phyloP scores from a whole-genome alignment of 139 green algal species.

The Mychonastes homosphaera region DNA sequence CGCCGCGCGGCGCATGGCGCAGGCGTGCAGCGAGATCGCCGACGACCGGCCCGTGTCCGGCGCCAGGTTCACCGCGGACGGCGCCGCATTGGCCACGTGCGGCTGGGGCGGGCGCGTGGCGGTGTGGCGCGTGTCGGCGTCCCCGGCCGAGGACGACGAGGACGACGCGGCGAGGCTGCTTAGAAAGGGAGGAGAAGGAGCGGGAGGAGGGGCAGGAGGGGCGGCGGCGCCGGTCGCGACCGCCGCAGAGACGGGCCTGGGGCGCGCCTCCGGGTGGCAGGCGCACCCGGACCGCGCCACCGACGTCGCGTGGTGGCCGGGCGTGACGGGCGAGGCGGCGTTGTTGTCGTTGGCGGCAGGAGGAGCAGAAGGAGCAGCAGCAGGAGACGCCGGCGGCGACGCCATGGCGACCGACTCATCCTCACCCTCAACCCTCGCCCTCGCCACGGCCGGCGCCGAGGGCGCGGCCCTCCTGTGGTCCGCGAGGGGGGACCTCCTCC shows the following conservation, averaged over 20 bases:
- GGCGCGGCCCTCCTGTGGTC: slow-evolving; percentile 26
- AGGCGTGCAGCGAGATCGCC: slow-evolving; percentile 66
- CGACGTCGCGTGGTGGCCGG: slow-evolving; percentile 77
- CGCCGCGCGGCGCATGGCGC: slow-evolving; percentile 8
- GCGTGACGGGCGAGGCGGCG: slow-evolving; percentile 1
- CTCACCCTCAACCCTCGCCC: not conserved
- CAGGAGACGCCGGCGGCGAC: slow-evolving; percentile 2
- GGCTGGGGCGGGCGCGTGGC: slow-evolving; percentile 66
- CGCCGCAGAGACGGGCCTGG: slow-evolving; percentile 24
- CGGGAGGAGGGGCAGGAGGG: too few species aligned
- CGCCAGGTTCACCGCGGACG: slow-evolving; percentile 58
- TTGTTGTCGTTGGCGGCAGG: not conserved
- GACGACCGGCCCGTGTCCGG: slow-evolving; percentile 72
- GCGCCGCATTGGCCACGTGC: slow-evolving; percentile 39
- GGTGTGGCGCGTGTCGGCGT: slow-evolving; percentile 71
- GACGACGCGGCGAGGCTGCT: too few species aligned
- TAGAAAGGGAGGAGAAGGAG: too few species aligned
- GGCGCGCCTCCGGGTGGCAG: slow-evolving; percentile 28
- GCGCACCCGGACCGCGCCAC: slow-evolving; percentile 73
- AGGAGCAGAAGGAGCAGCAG: slow-evolving; percentile 6
- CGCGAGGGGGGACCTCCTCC: slow-evolving; percentile 39
- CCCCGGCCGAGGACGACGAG: too few species aligned
- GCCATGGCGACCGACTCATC: not conserved
- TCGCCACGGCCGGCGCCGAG: slow-evolving; percentile 56
- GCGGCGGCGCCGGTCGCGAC: too few species aligned